A percentile compares a stretch with the other conserved stretches of the same genome.
phyloP scores from a whole-genome alignment of 1,284 basidiomycete species.

The Phellopilus nigrolimitatus region DNA sequence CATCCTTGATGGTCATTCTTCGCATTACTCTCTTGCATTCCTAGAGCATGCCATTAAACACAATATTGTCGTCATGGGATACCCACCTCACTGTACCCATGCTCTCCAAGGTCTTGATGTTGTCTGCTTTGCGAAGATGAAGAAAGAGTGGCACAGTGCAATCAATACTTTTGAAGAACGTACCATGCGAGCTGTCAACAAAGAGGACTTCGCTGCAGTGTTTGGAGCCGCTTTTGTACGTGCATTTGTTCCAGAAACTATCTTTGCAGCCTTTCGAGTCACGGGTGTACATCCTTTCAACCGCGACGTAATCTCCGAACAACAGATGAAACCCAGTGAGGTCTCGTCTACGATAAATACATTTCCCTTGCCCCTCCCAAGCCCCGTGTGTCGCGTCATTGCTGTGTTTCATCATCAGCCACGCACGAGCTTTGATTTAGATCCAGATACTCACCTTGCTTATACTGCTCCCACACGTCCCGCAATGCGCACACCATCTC shows the following conservation, averaged over 20 bases:
- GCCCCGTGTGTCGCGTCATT: conserved; percentile 6
- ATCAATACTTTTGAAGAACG: conserved; percentile 23
- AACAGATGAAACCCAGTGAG: conserved; percentile 21
- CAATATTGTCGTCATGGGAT: conserved; percentile 35
- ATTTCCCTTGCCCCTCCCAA: conserved; percentile 17
- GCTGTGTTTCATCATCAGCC: conserved; percentile 4
- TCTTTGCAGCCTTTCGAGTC: conserved; percentile 28
- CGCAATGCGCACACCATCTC: no score
- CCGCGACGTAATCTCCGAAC: conserved; percentile 19
- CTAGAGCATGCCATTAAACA: conserved; percentile 29
- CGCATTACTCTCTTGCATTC: conserved; percentile 33
- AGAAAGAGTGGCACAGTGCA: conserved; percentile 20
- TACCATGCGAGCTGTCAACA: conserved; percentile 22
- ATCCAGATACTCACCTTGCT: not conserved
- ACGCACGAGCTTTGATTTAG: not conserved
- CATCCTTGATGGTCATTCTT: conserved; percentile 37
- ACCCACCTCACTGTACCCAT: no score
- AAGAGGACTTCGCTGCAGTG: conserved; percentile 27
- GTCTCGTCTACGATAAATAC: conserved; percentile 21
- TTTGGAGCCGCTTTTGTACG: conserved; percentile 26
- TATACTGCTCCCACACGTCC: no score
- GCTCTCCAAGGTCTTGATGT: conserved; percentile 37
- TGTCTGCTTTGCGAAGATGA: conserved; percentile 32
- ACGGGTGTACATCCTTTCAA: conserved; percentile 32
- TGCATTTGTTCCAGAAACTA: conserved; percentile 24